Evolutionary conservation across 1,284 basidiomycete species (phyloP), one percentile per base, ranked within the genome.

Genomic region (Prillingera fragicola): DNA sequence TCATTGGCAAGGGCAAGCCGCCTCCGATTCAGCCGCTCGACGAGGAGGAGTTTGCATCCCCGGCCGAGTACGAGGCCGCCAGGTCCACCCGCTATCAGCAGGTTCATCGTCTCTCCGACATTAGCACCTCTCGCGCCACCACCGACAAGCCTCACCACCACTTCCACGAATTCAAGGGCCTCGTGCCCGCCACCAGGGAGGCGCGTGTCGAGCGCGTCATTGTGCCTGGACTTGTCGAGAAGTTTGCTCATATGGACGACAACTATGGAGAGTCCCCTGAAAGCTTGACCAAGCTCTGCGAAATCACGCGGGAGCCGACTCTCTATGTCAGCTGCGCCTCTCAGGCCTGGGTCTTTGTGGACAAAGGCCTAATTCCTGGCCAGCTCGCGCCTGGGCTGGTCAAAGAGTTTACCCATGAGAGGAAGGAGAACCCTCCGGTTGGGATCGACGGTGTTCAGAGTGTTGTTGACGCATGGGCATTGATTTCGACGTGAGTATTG

Each of bases 241-340:
- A 51, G 4, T 69, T 66, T 23, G 48, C 62, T 3, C 62, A 63
- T 43, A 22, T 60, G 23, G 53, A 54, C 8, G 34, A 54, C 17
- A 21, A 18, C 8, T 52, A 38, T 17, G 40, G 43, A 5, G 15
- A 14, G 8, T 29, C 36, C 0, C 47, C 47, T 9, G 19, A 29
- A 0, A 34, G 33, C 6, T 24, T 49, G 15, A 32, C 33, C 9
- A 33, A 39, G 21, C n/a, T 27, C n/a, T n/a, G n/a, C n/a, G n/a
- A n/a, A n/a, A n/a, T n/a, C n/a, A 32, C 38, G 17, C 39, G 39
- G 33, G 31, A 21, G 22, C 33, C 41, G 4, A 37, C 24, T 22
- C 45, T 63, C 6, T 61, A 49, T 32, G 38, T 59, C 19, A 61
- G 62, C 45, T 66, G 60, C 43, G 52, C 59, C 0, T 61, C 60